Conservation (phyloP, 2,329 filamentous ascomycete species). For the Chrysoporthe puriensis region DNA sequence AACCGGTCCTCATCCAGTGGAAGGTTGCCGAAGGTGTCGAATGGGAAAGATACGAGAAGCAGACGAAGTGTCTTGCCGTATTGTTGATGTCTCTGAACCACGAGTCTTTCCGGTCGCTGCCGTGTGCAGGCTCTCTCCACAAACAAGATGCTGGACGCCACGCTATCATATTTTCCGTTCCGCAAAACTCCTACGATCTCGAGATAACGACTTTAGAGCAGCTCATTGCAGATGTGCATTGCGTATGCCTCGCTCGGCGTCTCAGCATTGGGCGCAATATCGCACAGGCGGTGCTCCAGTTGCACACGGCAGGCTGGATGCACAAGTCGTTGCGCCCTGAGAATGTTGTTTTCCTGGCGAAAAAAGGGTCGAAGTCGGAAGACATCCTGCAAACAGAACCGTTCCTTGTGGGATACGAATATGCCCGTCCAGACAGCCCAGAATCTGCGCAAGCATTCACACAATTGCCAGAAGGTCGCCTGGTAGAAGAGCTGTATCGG, state of each 20-base stretch:
- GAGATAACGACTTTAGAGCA: constrained; percentile 27
- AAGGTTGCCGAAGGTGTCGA: constrained; percentile 26
- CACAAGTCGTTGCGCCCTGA: constrained; percentile 37
- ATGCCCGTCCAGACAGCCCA: constrained; percentile 24
- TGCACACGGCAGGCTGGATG: constrained; percentile 39
- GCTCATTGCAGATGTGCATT: constrained; percentile 21
- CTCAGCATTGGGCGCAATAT: constrained; percentile 31
- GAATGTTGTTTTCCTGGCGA: constrained; percentile 35
- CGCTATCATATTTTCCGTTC: constrained; percentile 30
- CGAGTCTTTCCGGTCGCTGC: constrained; percentile 31
- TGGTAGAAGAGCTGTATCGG: constrained; percentile 31
- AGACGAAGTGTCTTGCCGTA: constrained; percentile 30
- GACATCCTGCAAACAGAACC: constrained; percentile 29
- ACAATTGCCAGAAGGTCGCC: constrained; percentile 29
- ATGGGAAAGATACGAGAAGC: constrained; percentile 28
- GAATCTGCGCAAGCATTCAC: constrained; percentile 28
- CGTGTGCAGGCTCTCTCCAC: constrained; percentile 30
- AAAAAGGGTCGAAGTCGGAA: constrained; percentile 23
- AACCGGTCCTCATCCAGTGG: constrained; percentile 32
- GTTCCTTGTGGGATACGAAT: constrained; percentile 32
- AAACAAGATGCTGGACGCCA: constrained; percentile 24
- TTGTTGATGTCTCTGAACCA: constrained; percentile 30
- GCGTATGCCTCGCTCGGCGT: constrained; percentile 26
- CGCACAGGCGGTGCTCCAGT: constrained; percentile 35
- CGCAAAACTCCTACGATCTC: constrained; percentile 24